These are phyloP conservation scores for Yamadazyma ubonensis DNA, from an alignment of 805 yeast genomes.

Conservation along the genomic window DNA sequence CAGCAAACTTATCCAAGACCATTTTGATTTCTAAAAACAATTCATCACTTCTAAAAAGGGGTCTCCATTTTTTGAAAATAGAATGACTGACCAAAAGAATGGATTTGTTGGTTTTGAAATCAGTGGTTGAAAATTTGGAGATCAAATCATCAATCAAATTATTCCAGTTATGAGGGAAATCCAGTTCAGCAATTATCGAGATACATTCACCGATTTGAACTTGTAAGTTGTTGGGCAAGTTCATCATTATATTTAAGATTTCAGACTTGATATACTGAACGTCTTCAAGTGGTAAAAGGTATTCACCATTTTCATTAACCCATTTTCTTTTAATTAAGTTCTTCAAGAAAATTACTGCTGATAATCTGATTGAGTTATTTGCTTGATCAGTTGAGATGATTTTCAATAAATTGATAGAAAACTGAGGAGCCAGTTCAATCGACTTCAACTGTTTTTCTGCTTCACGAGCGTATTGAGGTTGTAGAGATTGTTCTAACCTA, in stretches of 20 bases:
- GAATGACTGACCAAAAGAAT: conserved; percentile 92
- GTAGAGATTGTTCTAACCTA: conserved; percentile 61
- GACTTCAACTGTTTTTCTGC: conserved; percentile 65
- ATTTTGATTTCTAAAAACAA: conserved; percentile 82
- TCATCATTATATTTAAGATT: conserved; percentile 83
- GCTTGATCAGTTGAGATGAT: conserved; percentile 65
- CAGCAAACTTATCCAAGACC: conserved; percentile 79
- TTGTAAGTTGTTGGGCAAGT: conserved; percentile 75
- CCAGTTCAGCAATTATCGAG: conserved; percentile 90
- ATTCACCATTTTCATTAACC: conserved; percentile 87
- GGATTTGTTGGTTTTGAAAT: conserved; percentile 75
- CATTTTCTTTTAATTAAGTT: conserved; percentile 81
- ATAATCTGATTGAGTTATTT: conserved; percentile 63
- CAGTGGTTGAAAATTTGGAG: conserved; percentile 58
- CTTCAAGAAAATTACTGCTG: conserved; percentile 89
- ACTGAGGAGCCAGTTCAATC: conserved; percentile 68
- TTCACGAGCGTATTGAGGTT: conserved; percentile 59
- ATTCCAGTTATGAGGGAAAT: conserved; percentile 91
- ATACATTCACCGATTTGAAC: conserved; percentile 95
- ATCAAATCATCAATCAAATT: conserved; percentile 73
- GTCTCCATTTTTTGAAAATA: conserved; percentile 95
- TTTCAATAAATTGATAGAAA: conserved; percentile 71
- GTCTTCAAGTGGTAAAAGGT: conserved; percentile 60
- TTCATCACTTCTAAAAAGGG: conserved; percentile 86
- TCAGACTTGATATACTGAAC: conserved; percentile 68